Conservation (phyloP, 208 protist species). For the Entamoeba histolytica region DNA sequence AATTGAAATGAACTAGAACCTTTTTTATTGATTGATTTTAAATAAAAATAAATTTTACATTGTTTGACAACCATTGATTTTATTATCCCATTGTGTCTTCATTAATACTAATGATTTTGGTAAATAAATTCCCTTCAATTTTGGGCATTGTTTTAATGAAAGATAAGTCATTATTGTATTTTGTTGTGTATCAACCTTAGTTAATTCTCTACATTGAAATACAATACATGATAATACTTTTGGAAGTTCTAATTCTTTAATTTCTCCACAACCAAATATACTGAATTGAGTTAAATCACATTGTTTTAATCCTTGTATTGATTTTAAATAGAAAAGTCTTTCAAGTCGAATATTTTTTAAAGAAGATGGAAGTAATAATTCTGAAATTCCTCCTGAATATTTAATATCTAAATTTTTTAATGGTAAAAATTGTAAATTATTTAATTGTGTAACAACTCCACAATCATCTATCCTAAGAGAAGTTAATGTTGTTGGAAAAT, state of each 20-base stretch:
- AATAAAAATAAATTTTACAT: no score
- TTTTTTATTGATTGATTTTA: no score
- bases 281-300: neutral
- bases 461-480: neutral
- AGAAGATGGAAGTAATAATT: neutral
- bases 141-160: neutral
- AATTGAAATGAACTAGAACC: no score
- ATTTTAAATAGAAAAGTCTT: neutral
- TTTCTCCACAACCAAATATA: neutral
- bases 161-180: neutral
- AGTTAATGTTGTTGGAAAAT: neutral
- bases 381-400: neutral
- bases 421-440: neutral
- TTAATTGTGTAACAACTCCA: neutral
- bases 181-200: neutral
- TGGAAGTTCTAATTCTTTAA: neutral
- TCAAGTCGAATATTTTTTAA: neutral
- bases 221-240: neutral
- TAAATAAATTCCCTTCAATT: neutral
- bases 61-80: neutral
- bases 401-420: neutral
- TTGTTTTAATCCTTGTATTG: neutral
- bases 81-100: neutral
- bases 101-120: neutral
- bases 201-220: neutral